A percentile compares a stretch with the other conserved stretches of the same genome.
Evolutionary conservation across 345 rosid species (phyloP).

Genomic region (Murraya paniculata): DNA sequence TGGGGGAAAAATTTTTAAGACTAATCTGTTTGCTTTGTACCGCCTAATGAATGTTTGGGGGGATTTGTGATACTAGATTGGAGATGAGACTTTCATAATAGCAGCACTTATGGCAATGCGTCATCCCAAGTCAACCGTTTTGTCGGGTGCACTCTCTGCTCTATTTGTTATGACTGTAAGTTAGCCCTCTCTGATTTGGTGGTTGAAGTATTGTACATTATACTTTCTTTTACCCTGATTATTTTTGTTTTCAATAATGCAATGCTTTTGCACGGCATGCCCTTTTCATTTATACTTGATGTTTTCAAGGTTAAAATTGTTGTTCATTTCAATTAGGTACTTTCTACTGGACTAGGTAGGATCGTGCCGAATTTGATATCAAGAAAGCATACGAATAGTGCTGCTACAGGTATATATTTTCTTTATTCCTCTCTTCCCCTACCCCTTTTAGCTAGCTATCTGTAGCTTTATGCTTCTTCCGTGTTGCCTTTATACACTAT

Average conservation of each 20-base stretch:
- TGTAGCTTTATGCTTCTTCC: neutral
- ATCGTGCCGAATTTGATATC: constrained; percentile 98
- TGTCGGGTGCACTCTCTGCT: constrained; percentile 92
- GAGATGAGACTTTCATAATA: constrained; percentile 98
- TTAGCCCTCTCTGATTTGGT: constrained; percentile 1
- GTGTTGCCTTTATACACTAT: neutral
- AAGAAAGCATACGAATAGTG: constrained; percentile 97
- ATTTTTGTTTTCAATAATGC: neutral
- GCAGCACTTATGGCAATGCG: constrained; percentile 99
- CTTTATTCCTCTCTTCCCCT: neutral
- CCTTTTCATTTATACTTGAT: constrained; percentile 9
- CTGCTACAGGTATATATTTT: constrained; percentile 73
- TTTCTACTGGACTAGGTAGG: constrained; percentile 99
- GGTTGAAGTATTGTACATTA: neutral
- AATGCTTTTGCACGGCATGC: constrained; percentile 5
- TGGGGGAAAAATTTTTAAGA: neutral
- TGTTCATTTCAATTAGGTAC: constrained; percentile 52
- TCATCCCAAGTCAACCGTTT: constrained; percentile 88
- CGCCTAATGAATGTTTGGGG: constrained; percentile 6
- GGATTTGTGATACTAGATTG: constrained; percentile 50
- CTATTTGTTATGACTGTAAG: constrained; percentile 97
- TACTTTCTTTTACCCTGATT: neutral
- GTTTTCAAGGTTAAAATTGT: constrained; percentile 22
- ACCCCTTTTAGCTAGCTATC: neutral
- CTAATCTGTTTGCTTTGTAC: neutral